Conservation (phyloP, 805 yeast species). For the Nakazawaea pomicola region DNA sequence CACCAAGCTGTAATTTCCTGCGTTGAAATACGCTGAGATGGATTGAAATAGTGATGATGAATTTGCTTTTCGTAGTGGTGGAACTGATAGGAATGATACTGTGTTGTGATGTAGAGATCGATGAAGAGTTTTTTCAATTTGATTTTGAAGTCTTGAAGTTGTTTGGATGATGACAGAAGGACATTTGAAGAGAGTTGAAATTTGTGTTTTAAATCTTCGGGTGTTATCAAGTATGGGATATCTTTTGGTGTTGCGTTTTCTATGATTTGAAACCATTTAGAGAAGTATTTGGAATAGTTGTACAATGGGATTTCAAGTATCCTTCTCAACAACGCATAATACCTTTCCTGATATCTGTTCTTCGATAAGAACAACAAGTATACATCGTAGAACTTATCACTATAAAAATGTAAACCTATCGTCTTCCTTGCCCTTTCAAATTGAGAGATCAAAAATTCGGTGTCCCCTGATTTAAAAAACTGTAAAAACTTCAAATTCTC, state of each 20-base stretch:
- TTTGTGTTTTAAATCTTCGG: constrained; percentile 17
- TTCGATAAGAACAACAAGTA: constrained; percentile 39
- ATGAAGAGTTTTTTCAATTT: constrained; percentile 42
- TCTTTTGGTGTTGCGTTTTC: constrained; percentile 27
- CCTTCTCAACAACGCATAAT: constrained; percentile 39
- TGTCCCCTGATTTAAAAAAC: constrained; percentile 12
- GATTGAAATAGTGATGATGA: constrained; percentile 33
- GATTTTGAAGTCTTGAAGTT: constrained; percentile 25
- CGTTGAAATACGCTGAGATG: constrained; percentile 24
- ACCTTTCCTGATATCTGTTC: constrained; percentile 24
- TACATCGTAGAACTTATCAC: constrained; percentile 45
- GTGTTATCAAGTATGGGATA: constrained; percentile 20
- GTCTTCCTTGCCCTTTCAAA: constrained; percentile 41
- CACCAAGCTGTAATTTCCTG: constrained; percentile 58
- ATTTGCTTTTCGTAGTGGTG: constrained; percentile 44
- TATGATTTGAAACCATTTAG: constrained; percentile 29
- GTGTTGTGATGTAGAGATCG: constrained; percentile 52
- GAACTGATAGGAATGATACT: constrained; percentile 44
- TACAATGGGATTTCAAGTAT: constrained; percentile 52
- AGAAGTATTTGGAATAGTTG: constrained; percentile 44
- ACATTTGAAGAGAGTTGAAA: constrained; percentile 5
- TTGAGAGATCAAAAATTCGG: constrained; percentile 25
- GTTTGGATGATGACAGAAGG: constrained; percentile 9
- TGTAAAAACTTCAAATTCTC: constrained; percentile 31
- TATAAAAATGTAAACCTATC: constrained; percentile 49